These are phyloP conservation scores for Fusarium fracticaudum DNA, from an alignment of 2,329 filamentous ascomycete species.

Conservation along the genomic window DNA sequence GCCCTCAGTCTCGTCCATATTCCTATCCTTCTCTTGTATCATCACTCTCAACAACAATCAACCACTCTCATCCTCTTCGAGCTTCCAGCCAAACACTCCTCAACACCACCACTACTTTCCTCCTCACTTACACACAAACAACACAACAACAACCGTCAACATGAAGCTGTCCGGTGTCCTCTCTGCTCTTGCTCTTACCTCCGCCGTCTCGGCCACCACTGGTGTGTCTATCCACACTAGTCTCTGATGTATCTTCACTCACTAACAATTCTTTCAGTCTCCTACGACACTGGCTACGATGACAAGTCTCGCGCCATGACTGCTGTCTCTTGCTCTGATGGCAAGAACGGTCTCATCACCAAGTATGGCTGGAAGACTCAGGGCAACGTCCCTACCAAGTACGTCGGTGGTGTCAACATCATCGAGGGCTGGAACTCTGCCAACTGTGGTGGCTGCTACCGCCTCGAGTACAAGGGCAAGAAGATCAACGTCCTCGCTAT, in stretches of 20 bases:
- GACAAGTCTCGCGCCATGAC: conserved; percentile 63
- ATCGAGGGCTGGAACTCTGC: conserved; percentile 66
- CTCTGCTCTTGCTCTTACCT: conserved; percentile 51
- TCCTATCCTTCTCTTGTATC: conserved; percentile 4
- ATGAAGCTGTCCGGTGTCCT: conserved; percentile 57
- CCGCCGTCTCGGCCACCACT: conserved; percentile 50
- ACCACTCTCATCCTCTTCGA: conserved; percentile 23
- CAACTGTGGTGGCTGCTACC: conserved; percentile 69
- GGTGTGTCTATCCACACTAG: conserved; percentile 36
- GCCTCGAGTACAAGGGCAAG: conserved; percentile 60
- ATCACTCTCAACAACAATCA: conserved; percentile 26
- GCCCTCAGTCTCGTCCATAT: conserved; percentile 15
- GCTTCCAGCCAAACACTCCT: conserved; percentile 18
- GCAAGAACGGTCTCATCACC: conserved; percentile 71
- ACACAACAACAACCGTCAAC: conserved; percentile 41
- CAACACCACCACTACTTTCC: conserved; percentile 10
- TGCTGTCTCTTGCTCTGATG: conserved; percentile 73
- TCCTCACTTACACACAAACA: conserved; percentile 15
- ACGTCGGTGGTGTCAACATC: conserved; percentile 63
- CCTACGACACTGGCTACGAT: conserved; percentile 79
- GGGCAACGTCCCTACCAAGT: conserved; percentile 60
- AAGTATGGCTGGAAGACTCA: conserved; percentile 68
- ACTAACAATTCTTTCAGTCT: conserved; percentile 57
- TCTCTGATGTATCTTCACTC: background rate
- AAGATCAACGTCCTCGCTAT: conserved; percentile 66